Evolutionary conservation across 352 stramenopile species (phyloP).

Genomic region (Pythium aphanidermatum): DNA sequence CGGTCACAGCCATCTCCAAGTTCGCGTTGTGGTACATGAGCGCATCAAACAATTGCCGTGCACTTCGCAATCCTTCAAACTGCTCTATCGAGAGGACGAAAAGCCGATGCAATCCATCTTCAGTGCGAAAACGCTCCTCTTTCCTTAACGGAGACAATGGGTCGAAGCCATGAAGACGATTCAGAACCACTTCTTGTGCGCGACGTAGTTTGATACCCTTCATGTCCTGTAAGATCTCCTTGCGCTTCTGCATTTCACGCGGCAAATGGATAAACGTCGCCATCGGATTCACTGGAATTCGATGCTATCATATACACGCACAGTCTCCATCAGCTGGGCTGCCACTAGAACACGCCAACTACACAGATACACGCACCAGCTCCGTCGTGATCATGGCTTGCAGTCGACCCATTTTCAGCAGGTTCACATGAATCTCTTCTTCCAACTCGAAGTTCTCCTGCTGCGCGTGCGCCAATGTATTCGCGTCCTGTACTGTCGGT

Average conservation of each 20-base stretch:
- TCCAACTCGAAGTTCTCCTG: background rate
- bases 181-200: background rate
- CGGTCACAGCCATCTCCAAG: constrained; percentile 52
- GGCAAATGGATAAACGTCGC: constrained; percentile 8
- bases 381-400: constrained; percentile 9
- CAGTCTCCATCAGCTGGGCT: background rate
- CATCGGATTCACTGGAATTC: constrained; percentile 5
- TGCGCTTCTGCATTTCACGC: background rate
- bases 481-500: constrained; percentile 2
- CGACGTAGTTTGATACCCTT: constrained; percentile 7
- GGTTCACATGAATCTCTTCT: constrained; percentile 7
- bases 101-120: too few species aligned
- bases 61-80: constrained; percentile 27
- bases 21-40: constrained; percentile 33
- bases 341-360: background rate
- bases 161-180: constrained; percentile 2
- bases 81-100: too few species aligned
- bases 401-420: constrained; percentile 1
- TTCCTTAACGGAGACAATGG: too few species aligned
- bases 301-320: constrained; percentile 5
- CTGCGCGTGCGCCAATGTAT: constrained; percentile 9
- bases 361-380: background rate
- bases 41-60: constrained; percentile 36
- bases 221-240: constrained; percentile 3
- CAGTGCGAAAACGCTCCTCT: too few species aligned